Conservation (phyloP, 139 green algal genomes). For the Spirogloea muscicola region DNA sequence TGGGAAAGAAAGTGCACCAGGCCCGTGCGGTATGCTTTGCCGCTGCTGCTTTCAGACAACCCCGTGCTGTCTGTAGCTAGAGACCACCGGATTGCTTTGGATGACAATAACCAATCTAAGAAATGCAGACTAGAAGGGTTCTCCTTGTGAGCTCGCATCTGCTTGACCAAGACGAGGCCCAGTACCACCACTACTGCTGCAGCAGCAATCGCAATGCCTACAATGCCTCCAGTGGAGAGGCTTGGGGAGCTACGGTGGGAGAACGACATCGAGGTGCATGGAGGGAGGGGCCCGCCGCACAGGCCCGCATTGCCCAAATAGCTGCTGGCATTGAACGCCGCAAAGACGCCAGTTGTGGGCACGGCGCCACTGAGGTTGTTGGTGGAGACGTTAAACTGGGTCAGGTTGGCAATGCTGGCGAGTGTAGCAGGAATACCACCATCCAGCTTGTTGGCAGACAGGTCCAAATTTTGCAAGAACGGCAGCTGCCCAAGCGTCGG, state of each 20-base stretch:
- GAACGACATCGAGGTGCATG: not conserved
- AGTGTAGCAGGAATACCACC: not conserved
- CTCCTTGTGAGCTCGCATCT: too few relatives aligned
- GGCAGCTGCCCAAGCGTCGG: too few relatives aligned
- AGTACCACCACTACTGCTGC: not conserved
- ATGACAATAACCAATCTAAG: not conserved
- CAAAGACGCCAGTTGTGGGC: constrained; percentile 2
- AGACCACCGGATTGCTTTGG: not conserved
- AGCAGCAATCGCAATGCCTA: constrained; percentile 6
- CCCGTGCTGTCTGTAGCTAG: not conserved
- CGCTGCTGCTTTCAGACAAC: not conserved
- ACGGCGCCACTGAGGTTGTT: too few relatives aligned
- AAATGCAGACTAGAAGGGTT: not conserved
- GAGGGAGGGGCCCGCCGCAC: constrained; percentile 1
- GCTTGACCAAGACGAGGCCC: not conserved
- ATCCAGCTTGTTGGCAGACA: not conserved
- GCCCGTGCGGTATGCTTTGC: not conserved
- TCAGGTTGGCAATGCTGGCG: not conserved
- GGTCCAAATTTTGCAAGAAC: too few relatives aligned
- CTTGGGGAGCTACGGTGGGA: not conserved
- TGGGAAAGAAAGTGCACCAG: not conserved
- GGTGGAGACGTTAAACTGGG: too few relatives aligned
- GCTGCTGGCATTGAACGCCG: not conserved
- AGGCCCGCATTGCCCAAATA: constrained; percentile 1
- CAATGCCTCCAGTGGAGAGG: constrained; percentile 5